Base-by-base conservation (phyloP, 1,284 basidiomycete species). In the Neonothopanus nambi region DNA sequence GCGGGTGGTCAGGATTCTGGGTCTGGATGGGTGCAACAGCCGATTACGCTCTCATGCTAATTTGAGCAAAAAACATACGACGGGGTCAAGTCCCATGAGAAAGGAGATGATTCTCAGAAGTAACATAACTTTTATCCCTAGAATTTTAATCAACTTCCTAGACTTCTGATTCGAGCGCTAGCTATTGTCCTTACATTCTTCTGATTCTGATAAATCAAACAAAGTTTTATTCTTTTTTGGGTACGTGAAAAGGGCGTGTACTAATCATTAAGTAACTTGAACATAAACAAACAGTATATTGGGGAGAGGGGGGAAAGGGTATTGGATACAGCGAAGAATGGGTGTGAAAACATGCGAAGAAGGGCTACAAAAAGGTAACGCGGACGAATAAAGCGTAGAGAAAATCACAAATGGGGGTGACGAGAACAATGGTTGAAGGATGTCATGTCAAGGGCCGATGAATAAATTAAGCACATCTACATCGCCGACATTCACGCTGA, bases 1-100 rank as follows among this genome's bases (percentile, higher is more conserved):
- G 95, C 69, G 89, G 93, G 0, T 92, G 88, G 80, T 77, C 93
- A 28, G 96, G 96, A 0, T 89, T 91, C 59, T 89, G 92, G 80
- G 76, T 98, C 8, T 97, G 91, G 87, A 79, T 84, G 64, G 96
- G 96, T 2, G 78, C 93, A 15, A 66, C 86, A 5, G 80, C 76
- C 6, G 96, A 99, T 71, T 98, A 95, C 63, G 67, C 66, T 2
- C 59, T 70, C 45, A 56, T 80, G 57, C 57, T 71, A 36, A 35
- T 38, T 28, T 23, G 17, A 38, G 21, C 23, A 23, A 17, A 7
- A 28, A 42, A 52, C 36, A 23, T 21, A 43, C 5, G 9, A 40
- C n/a, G 18, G 21, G 23, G 11, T 13, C 9, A 23, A n/a, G n/a
- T n/a, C n/a, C n/a, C n/a, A n/a, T n/a, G n/a, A n/a, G n/a, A n/a